Percentiles rank a stretch among this genome's conserved stretches.
Evolutionary conservation across 108 stramenopile species (phyloP).

Genomic region (Cyclotella baltica): DNA sequence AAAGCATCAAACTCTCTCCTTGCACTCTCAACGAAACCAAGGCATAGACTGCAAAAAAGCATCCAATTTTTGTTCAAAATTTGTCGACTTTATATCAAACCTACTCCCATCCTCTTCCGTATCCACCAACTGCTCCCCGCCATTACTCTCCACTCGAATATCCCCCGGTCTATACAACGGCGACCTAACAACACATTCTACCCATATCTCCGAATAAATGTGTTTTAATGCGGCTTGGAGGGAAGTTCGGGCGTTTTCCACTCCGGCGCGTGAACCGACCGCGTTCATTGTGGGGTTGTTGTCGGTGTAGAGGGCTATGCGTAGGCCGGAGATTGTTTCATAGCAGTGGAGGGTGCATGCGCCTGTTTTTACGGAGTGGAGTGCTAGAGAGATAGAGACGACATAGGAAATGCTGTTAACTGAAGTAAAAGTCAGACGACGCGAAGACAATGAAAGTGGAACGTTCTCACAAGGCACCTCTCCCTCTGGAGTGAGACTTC

Average conservation of each 20-base stretch:
- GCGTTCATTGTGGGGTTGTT: conserved; percentile 58
- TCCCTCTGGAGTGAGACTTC: conserved; percentile 73
- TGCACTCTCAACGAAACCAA: conserved; percentile 76
- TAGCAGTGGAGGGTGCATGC: conserved; percentile 82
- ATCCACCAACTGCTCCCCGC: conserved; percentile 8
- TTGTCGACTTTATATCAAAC: conserved; percentile 72
- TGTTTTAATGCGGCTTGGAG: conserved; percentile 75
- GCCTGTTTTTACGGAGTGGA: conserved; percentile 85
- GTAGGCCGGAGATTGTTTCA: conserved; percentile 82
- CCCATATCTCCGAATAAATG: conserved; percentile 90
- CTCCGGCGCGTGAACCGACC: conserved; percentile 39
- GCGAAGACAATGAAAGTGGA: background rate
- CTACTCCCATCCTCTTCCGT: conserved; percentile 15
- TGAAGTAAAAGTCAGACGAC: background rate
- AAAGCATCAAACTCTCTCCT: too few relatives aligned
- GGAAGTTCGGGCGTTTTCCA: conserved; percentile 48
- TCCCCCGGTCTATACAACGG: conserved; percentile 79
- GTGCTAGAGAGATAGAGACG: conserved; percentile 21
- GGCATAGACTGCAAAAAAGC: conserved; percentile 76
- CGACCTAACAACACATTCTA: conserved; percentile 81
- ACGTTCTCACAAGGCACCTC: conserved; percentile 34
- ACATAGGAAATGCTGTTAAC: background rate
- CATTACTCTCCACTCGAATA: conserved; percentile 54
- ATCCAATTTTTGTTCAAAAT: conserved; percentile 84
- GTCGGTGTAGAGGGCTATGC: conserved; percentile 86